These are phyloP conservation scores for Populus ilicifolia DNA, from an alignment of 345 rosid genomes.

Conservation along the genomic window DNA sequence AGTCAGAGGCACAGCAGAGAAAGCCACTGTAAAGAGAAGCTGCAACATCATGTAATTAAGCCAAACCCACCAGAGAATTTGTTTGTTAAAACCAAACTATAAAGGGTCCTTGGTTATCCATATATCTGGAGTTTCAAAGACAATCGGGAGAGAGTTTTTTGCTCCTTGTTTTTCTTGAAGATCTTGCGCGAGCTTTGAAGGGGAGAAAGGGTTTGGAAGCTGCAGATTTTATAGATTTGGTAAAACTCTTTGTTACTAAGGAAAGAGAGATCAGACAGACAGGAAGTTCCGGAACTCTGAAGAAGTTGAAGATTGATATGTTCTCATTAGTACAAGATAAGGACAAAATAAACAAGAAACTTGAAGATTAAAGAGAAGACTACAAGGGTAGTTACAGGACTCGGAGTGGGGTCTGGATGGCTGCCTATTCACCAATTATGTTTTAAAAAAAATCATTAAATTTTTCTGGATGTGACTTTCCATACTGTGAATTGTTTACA, in stretches of 20 bases:
- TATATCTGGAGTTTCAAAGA: background rate
- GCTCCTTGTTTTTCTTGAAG: background rate
- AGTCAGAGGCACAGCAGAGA: constrained; percentile 85
- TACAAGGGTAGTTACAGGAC: background rate
- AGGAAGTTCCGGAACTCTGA: constrained; percentile 11
- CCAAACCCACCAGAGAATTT: background rate
- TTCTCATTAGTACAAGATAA: background rate
- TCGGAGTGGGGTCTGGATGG: background rate
- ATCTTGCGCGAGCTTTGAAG: background rate
- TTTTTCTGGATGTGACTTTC: background rate
- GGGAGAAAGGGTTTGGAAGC: background rate
- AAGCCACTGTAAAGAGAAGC: constrained; percentile 76
- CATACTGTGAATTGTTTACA: background rate
- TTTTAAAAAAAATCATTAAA: background rate
- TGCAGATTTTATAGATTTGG: background rate
- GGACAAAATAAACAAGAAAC: background rate
- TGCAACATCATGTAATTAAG: constrained; percentile 41
- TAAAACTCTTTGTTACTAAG: background rate
- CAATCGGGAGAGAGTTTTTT: background rate
- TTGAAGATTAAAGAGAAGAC: background rate
- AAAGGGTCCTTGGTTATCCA: background rate
- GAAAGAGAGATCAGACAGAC: background rate
- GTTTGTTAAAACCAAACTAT: background rate
- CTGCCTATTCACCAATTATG: background rate
- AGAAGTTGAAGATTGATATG: constrained; percentile 1